These are phyloP conservation scores for Syzygium malaccense DNA, from an alignment of 441 rosid species.

Conservation along the genomic window DNA sequence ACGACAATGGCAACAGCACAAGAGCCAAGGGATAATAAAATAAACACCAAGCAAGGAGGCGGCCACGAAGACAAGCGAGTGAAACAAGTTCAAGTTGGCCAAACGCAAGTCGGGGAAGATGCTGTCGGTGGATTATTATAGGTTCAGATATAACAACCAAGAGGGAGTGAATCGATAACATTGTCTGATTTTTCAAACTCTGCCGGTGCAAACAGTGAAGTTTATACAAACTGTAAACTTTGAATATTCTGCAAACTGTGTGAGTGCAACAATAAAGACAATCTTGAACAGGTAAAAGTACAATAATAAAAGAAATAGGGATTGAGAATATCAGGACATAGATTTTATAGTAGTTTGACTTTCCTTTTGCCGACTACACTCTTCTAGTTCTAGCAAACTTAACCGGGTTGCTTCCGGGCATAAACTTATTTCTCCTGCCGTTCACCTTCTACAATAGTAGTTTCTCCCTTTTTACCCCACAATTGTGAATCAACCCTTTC, in stretches of 20 bases:
- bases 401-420: not conserved
- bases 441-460: not conserved
- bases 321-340: not conserved
- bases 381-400: not conserved
- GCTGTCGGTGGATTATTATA: not conserved
- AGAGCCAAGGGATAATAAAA: not conserved
- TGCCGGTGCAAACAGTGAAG: not conserved
- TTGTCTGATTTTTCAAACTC: not conserved
- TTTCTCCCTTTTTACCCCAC: not conserved
- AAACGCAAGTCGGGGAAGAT: not conserved
- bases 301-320: not conserved
- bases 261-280: not conserved
- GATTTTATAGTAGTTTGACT: not conserved
- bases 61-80: not conserved
- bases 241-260: not conserved
- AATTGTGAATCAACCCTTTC: not conserved
- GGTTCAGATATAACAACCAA: not conserved
- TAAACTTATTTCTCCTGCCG: not conserved
- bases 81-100: not conserved
- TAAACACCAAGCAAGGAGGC: not conserved
- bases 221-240: not conserved
- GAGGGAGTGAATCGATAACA: not conserved
- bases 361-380: not conserved
- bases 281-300: not conserved
- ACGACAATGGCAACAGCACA: not conserved